Base-by-base conservation (phyloP, 257 asterid species). In the Agastache rugosa region DNA sequence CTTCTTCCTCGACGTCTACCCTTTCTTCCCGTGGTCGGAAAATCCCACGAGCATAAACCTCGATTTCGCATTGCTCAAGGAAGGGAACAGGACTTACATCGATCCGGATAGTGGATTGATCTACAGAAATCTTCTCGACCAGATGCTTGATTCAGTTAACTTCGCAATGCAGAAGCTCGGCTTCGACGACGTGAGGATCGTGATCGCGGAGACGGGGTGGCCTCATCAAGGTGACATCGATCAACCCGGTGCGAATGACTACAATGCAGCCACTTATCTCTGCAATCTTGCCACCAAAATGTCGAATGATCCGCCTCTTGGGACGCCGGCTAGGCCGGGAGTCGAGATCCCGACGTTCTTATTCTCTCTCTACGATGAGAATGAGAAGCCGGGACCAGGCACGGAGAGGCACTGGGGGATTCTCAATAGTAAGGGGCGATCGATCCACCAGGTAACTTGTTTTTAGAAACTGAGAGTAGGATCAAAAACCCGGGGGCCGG, bases 351-450 rank as follows among this genome's bases (percentile, higher is more conserved):
- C 88, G 2, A 86, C 97, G 0, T 87, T 84, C 62, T 11, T 90
- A 4, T 89, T 87, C 70, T 85, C 97, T 0, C 25, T 93, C 3
- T 93, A 85, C 14, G 89, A 93, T 48, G 96, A 93, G 72, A 82
- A 90, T 75, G 82, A 45, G 63, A 90, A 89, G 77, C 48, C 19
- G 0, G 97, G 98, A 34, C 85, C 87, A 0, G 89, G 87, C 5
- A 85, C 96, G 0, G 98, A 93, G 47, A 84, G 98, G 72, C 88
- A 89, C 10, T 93, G 96, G 96, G 98, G 98, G 29, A 29, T 90
- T 19, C 23, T 93, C 6, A 67, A 64, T 25, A 69, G 73, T 12
- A 63, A 34, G 17, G 97, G 97, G 5, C 71, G 7, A 31, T 88
- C 89, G 0, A 42, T 72, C 20, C 91, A 89, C n/a, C 88, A 93